Base-by-base conservation (phyloP, 139 green algal genomes). In the Pycnococcus provasolii region DNA sequence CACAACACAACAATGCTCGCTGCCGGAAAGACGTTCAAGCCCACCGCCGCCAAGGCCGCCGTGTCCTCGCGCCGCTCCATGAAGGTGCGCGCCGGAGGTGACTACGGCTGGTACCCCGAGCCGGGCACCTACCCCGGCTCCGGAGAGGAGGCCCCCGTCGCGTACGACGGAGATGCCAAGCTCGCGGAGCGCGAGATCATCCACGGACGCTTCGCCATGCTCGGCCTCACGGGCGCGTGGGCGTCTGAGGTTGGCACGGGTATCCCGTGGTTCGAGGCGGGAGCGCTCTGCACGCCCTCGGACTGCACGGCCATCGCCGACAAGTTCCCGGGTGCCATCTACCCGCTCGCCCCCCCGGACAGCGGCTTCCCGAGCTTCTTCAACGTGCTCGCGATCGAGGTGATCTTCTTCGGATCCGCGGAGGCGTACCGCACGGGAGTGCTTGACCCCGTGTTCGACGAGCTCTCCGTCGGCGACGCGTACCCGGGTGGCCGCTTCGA, bases 401-500 rank as follows among this genome's bases (percentile, higher is more conserved):
- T 79, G 13, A 51, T 78, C 42, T 42, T 70, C 11, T 62, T 79
- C 15, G 72, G 73, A 46, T 79, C 59, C 48, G 62, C 75, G 42
- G 76, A 81, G 68, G 48, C 48, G 9, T 55, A 81, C 57, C 75
- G 74, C 66, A 53, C 82, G 9, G 75, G 75, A 54, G 45, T 83
- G 48, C 9, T 55, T 9, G 48, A 55, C 48, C 11, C 48, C 11
- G 26, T 26, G 26, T 26, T 26, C 26, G 48, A 9, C 48, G 9
- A 37, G 9, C 48, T 11, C 9, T 37, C 13, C 6, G 9, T 55
- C 48, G 11, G 9, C 48, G 41, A 64, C 5, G 48, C 48, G 41
- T 71, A 71, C 54, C 64, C 64, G 4, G 64, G 64, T 0, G 60
- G 60, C 60, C 9, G 9, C 60, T 96, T 96, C 75, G 90, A 96